Conservation (phyloP, 2,329 filamentous ascomycete genomes). For the Monilinia fructigena region DNA sequence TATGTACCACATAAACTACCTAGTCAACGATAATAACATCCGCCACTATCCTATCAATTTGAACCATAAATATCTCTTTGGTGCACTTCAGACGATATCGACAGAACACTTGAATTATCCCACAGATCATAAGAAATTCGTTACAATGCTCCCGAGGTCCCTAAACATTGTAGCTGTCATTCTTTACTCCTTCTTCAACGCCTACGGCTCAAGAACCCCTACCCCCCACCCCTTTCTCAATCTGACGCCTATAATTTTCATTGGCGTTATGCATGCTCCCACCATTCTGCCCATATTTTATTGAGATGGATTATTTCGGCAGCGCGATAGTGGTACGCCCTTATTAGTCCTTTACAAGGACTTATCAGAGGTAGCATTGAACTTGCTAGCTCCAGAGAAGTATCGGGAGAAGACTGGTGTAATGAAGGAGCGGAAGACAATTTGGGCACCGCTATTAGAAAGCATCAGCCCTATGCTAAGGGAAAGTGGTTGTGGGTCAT, state of each 20-base stretch:
- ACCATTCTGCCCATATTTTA: slow-evolving; percentile 21
- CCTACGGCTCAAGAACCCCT: slow-evolving; percentile 15
- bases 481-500: not conserved
- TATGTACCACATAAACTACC: slow-evolving; percentile 9
- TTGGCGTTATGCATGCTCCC: slow-evolving; percentile 9
- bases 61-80: slow-evolving; percentile 4
- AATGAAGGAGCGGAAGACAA: slow-evolving; percentile 96
- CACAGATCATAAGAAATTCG: slow-evolving; percentile 15
- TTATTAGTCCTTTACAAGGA: slow-evolving; percentile 52
- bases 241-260: slow-evolving; percentile 7
- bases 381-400: slow-evolving; percentile 74
- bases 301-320: slow-evolving; percentile 15
- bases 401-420: slow-evolving; percentile 89
- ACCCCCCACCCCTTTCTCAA: not conserved
- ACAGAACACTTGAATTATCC: slow-evolving; percentile 13
- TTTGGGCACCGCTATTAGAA: slow-evolving; percentile 75
- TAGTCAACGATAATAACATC: slow-evolving; percentile 3
- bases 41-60: slow-evolving; percentile 3
- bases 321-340: slow-evolving; percentile 22
- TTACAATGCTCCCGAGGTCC: not conserved
- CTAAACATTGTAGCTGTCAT: slow-evolving; percentile 4
- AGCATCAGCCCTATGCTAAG: slow-evolving; percentile 27
- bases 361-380: slow-evolving; percentile 66
- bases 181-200: slow-evolving; percentile 3
- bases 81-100: slow-evolving; percentile 4